Evolutionary conservation across 2,329 filamentous ascomycete genomes (phyloP).

Genomic region (Nothophoma quercina): DNA sequence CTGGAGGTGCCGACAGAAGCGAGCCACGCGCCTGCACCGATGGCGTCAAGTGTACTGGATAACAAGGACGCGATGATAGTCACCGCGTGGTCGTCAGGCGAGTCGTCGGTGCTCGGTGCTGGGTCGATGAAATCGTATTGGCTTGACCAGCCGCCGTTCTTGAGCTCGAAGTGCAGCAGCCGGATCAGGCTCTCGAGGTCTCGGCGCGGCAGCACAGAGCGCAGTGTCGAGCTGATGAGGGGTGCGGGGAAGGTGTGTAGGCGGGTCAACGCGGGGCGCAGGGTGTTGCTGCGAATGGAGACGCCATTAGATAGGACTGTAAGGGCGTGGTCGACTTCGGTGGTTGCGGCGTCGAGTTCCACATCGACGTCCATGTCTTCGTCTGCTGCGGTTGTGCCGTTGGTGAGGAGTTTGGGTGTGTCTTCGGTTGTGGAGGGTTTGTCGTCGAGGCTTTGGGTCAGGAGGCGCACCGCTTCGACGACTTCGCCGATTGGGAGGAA

Average conservation of each 20-base stretch:
- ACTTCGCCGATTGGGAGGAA: conserved; percentile 72
- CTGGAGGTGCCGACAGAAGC: conserved; percentile 55
- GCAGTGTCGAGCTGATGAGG: conserved; percentile 69
- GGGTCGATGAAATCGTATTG: conserved; percentile 69
- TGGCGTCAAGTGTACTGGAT: conserved; percentile 76
- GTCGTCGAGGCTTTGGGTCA: conserved; percentile 73
- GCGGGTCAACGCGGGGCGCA: conserved; percentile 74
- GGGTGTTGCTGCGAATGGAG: conserved; percentile 66
- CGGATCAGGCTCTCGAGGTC: conserved; percentile 77
- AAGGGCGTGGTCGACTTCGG: conserved; percentile 72
- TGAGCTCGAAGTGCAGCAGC: conserved; percentile 75
- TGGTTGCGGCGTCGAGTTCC: conserved; percentile 48
- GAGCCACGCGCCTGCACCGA: conserved; percentile 78
- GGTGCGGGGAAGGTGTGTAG: conserved; percentile 70
- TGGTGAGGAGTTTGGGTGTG: conserved; percentile 52
- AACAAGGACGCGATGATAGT: conserved; percentile 75
- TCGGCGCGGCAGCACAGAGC: conserved; percentile 68
- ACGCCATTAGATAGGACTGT: conserved; percentile 72
- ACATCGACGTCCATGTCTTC: conserved; percentile 45
- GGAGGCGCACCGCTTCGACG: conserved; percentile 68
- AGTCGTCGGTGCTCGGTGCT: conserved; percentile 50
- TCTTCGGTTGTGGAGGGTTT: conserved; percentile 32
- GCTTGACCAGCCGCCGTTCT: conserved; percentile 77
- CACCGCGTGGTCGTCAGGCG: conserved; percentile 72
- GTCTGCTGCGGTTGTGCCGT: conserved; percentile 32